Base-by-base conservation (phyloP, 768 basidiomycete species). In the Lepiota brunneoincarnata region DNA sequence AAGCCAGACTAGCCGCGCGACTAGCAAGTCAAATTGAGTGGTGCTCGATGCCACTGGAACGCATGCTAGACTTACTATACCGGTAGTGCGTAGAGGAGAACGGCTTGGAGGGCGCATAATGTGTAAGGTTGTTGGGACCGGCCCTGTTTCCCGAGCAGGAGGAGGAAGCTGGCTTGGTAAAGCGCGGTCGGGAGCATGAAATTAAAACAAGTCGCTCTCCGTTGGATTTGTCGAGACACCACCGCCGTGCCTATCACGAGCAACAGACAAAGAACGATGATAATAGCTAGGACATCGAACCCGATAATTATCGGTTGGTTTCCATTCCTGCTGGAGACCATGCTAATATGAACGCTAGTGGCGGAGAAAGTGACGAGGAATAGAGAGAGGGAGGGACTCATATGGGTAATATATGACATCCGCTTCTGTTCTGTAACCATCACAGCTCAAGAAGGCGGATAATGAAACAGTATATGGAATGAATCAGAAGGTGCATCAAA, bases 51-150 rank as follows among this genome's bases (percentile, higher is more conserved):
- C 35, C 36, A n/a, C n/a, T n/a, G n/a, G n/a, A n/a, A 43, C 3
- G 17, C 4, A 17, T 18, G 26, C 6, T 26, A 14, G 37, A 46
- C 61, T 18, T 58, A 69, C 67, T 65, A 53, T 26, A 59, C 40
- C 4, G 66, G 65, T 0, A 53, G 39, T n/a, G 66, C 59, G 37
- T 69, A 65, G 11, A 69, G 61, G n/a, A 67, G 49, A 5, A 57
- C 48, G 11, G 64, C 63, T 43, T 69, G 65, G 6, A 62, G 46
- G n/a, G 67, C 11, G 35, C 66, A 67, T 5, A 63, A 17, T 14
- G 60, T 62, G 40, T 55, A 60, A 4, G 61, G 60, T 14, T 63
- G 65, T 23, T 61, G 51, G 11, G 55, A 57, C n/a, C 63, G 62
- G 31, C 45, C 48, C 43, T 67, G 67, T 9, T 54, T 40, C 4